These are phyloP conservation scores for Aspergillus diversus DNA, from an alignment of 495 filamentous ascomycete species.

Conservation along the genomic window DNA sequence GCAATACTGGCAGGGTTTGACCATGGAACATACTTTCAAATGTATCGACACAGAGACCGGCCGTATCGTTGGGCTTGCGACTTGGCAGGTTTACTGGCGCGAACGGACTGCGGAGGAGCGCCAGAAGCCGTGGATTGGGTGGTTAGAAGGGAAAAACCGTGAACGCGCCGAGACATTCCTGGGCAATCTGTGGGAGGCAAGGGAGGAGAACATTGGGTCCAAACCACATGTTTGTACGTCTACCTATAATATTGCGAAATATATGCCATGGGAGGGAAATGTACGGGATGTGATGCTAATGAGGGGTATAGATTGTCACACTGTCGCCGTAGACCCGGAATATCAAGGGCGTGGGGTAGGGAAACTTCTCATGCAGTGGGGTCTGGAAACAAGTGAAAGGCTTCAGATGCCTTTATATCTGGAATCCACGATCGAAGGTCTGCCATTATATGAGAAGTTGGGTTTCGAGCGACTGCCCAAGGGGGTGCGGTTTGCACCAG, in stretches of 20 bases:
- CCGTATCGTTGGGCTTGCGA: not conserved
- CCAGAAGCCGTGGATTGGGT: slow-evolving; percentile 21
- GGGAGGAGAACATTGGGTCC: not conserved
- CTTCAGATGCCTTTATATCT: slow-evolving; percentile 15
- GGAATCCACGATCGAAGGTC: slow-evolving; percentile 15
- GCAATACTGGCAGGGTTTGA: not conserved
- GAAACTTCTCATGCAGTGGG: slow-evolving; percentile 18
- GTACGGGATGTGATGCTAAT: not conserved
- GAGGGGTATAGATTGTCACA: slow-evolving; percentile 16
- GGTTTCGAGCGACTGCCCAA: slow-evolving; percentile 16
- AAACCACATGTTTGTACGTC: slow-evolving; percentile 16
- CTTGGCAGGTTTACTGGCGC: slow-evolving; percentile 23
- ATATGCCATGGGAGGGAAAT: no score
- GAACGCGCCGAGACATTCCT: not conserved
- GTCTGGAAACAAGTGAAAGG: slow-evolving; percentile 8
- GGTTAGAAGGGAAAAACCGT: slow-evolving; percentile 7
- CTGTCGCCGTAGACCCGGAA: slow-evolving; percentile 17
- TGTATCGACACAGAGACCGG: not conserved
- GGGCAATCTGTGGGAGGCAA: not conserved
- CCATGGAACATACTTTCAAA: not conserved
- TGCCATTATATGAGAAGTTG: slow-evolving; percentile 13
- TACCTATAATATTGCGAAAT: not conserved
- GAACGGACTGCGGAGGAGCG: slow-evolving; percentile 16
- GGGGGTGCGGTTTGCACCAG: slow-evolving; percentile 10
- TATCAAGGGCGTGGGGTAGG: slow-evolving; percentile 19